These are phyloP conservation scores for Myxozyma neotropica DNA, from an alignment of 805 yeast species.

Conservation along the genomic window DNA sequence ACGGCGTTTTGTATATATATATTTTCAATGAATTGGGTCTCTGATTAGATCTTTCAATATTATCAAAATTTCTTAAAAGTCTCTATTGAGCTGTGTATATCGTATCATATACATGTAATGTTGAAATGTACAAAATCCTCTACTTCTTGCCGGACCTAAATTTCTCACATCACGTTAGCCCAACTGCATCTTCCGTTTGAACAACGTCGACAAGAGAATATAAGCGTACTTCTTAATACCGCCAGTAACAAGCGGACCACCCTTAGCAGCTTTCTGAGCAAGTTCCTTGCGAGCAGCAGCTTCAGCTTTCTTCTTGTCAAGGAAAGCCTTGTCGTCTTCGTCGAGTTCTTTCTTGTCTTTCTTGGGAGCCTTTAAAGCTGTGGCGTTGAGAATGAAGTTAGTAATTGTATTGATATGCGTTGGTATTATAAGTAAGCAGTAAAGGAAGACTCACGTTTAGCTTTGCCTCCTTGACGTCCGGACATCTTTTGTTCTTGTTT, in stretches of 20 bases:
- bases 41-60: neutral
- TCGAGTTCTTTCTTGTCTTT: constrained; percentile 70
- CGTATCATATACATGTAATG: neutral
- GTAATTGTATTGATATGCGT: neutral
- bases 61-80: no score
- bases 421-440: constrained; percentile 41
- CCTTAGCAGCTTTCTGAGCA: constrained; percentile 82
- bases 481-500: constrained; percentile 56
- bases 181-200: neutral
- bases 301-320: constrained; percentile 92
- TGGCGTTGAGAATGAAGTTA: neutral
- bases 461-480: constrained; percentile 96
- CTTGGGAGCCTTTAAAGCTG: constrained; percentile 75
- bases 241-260: constrained; percentile 90
- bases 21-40: neutral
- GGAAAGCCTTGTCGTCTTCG: constrained; percentile 88
- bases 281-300: constrained; percentile 90
- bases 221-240: constrained; percentile 80
- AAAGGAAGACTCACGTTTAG: constrained; percentile 67
- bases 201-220: neutral
- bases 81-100: no score
- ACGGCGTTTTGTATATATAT: neutral
- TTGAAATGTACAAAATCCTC: neutral
- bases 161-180: neutral
- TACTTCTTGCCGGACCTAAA: constrained; percentile 35